A percentile compares a stretch with the other conserved stretches of the same genome.
Conservation (phyloP, 1,284 basidiomycete genomes). For the Tranzscheliella williamsii region DNA sequence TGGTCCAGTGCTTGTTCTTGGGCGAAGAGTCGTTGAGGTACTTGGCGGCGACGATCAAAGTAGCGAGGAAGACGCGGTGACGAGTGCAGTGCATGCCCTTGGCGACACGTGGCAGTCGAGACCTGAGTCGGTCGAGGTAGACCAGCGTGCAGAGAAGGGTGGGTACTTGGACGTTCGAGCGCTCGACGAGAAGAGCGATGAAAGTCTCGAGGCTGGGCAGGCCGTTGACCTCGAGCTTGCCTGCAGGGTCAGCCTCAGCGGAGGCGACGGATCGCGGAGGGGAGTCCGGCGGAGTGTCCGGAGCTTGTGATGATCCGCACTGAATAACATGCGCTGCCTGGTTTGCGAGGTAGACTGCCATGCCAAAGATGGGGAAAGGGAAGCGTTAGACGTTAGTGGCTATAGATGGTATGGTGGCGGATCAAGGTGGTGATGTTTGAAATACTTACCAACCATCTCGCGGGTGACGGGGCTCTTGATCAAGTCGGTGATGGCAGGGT, state of each 20-base stretch:
- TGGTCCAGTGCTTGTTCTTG: constrained; percentile 80
- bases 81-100: constrained; percentile 91
- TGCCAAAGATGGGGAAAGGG: too few relatives aligned
- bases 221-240: constrained; percentile 62
- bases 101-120: constrained; percentile 77
- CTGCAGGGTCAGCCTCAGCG: constrained; percentile 51
- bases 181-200: constrained; percentile 79
- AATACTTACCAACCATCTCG: constrained; percentile 49
- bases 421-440: constrained; percentile 13
- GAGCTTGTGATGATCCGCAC: constrained; percentile 45
- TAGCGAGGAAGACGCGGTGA: constrained; percentile 92
- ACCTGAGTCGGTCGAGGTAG: constrained; percentile 84
- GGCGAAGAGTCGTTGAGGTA: constrained; percentile 87
- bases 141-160: constrained; percentile 89
- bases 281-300: constrained; percentile 49
- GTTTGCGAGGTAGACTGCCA: constrained; percentile 55
- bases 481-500: constrained; percentile 58
- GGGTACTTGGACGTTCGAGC: constrained; percentile 86
- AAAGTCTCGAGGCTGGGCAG: constrained; percentile 84
- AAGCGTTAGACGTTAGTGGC: too few relatives aligned
- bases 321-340: constrained; percentile 60
- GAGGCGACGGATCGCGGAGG: constrained; percentile 46
- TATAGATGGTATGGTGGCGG: not conserved
- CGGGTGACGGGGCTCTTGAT: constrained; percentile 57
- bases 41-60: constrained; percentile 93